Evolutionary conservation across 805 yeast genomes (phyloP), one percentile per base, ranked within the genome.

Genomic region (Barnettozyma vustinii): DNA sequence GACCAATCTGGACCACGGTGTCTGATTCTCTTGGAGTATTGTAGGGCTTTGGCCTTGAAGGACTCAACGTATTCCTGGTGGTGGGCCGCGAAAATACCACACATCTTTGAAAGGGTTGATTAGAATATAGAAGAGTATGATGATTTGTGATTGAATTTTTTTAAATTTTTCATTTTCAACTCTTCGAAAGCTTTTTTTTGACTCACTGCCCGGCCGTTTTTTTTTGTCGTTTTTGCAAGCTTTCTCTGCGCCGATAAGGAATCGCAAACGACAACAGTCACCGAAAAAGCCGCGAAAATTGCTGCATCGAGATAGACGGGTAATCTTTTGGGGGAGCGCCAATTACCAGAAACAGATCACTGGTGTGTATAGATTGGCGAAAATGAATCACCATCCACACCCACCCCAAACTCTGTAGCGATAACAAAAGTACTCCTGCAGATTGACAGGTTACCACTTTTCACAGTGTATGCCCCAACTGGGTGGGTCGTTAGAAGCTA

Each of bases 1-100:
- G 90, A 79, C 99, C 99, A 94, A 72, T 94, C 99, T 58, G 99
- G 99, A 64, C 99, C 99, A 72, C 99, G 84, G 72, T 94, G 99
- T 74, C 99, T 84, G 68, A 92, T 85, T 72, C 91, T 81, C 71
- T 89, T 92, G 54, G 98, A 79, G 67, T 88, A 77, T 68, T 88
- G 95, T 54, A 94, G 76, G 41, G 98, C 98, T 65, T 83, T 83
- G 54, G 83, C 79, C 71, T 91, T 92, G 78, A 87, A 94, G 48
- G 75, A 72, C 59, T 84, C 83, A 52, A 87, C 84, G 56, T 89
- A 86, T 40, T 83, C 84, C 64, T 87, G 92, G 70, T 76, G 83
- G 71, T 78, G 88, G 44, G 95, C 90, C 54, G 97, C 97, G 66
- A 88, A 94, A 63, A 94, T 94, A 73, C 99, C 99, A 84, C 99